A percentile compares a stretch with the other conserved stretches of the same genome.
These are phyloP conservation scores for Coemansia sp. DNA, from an alignment of 192 early-diverging fungal genomes.

Conservation along the genomic window DNA sequence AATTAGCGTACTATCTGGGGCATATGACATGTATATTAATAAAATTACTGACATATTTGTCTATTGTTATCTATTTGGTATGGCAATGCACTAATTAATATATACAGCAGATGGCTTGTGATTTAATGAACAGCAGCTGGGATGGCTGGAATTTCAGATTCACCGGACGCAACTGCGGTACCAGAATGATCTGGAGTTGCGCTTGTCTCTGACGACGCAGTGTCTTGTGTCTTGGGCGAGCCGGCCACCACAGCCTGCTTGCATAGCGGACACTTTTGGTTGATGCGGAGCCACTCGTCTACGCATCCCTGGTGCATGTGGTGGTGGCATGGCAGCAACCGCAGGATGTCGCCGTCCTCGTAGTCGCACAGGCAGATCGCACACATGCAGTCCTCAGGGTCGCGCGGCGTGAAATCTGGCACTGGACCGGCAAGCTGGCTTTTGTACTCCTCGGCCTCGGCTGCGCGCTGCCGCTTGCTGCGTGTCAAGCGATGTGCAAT, in stretches of 20 bases:
- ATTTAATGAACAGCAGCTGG: background rate
- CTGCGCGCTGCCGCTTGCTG: constrained; percentile 43
- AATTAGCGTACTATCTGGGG: background rate
- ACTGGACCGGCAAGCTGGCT: constrained; percentile 43
- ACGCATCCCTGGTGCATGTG: constrained; percentile 84
- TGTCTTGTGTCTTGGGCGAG: background rate
- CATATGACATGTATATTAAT: background rate
- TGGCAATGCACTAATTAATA: no score
- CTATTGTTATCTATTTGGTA: no score
- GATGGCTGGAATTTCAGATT: background rate
- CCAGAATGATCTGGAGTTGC: background rate
- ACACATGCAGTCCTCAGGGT: constrained; percentile 69
- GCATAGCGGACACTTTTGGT: constrained; percentile 76
- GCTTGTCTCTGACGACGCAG: background rate
- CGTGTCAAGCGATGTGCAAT: constrained; percentile 42
- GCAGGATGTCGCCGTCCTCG: constrained; percentile 73
- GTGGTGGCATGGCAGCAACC: constrained; percentile 72
- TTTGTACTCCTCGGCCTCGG: constrained; percentile 43
- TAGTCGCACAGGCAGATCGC: constrained; percentile 78
- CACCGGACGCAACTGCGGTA: background rate
- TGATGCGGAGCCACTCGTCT: constrained; percentile 76
- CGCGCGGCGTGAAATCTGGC: constrained; percentile 53
- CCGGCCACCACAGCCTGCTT: constrained; percentile 52
- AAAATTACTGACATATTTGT: background rate
- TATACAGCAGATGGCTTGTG: background rate